Evolutionary conservation across 352 stramenopile genomes (phyloP), one percentile per base, ranked within the genome.

Genomic region (Phytophthora tubulina): DNA sequence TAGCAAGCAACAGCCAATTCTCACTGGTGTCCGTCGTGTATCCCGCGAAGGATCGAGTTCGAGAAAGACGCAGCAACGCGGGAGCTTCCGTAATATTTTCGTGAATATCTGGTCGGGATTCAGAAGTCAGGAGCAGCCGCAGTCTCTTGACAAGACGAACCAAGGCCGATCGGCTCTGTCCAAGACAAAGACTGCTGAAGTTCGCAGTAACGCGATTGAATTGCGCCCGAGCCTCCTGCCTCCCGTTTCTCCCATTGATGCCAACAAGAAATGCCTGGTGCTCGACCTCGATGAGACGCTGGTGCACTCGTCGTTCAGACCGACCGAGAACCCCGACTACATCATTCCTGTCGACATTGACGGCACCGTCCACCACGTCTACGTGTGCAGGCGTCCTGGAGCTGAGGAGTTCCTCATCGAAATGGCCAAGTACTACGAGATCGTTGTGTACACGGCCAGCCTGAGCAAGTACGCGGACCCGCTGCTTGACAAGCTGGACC

Each of bases 401-500:
- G 96, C 98, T 5, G 95, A 99, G 58, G 84, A 98, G 65, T 99
- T 99, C 78, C 86, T 99, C 10, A 49, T 96, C 4, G 86, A 98
- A 69, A 97, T 99, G 89, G 88, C 95, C 14, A 97, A 99, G 70
- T 72, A 97, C 71, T 99, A 99, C 77, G 97, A 99, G 81, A 97
- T 99, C 67, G 93, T 99, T 11, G 87, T 99, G 30, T 99, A 99
- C 84, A 99, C 97, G 4, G 98, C 98, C 10, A 98, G 88, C 79
- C 82, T 99, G n/a, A 98, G 95, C 78, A 99, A 90, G 79, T 99
- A 99, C 76, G 98, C 98, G 5, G 95, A 99, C 76, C 97, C 97
- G 14, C 80, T 99, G 14, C 83, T 99, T 0, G 97, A 99, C 82
- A 81, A 97, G 48, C 86, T 99, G 17, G 97, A 99, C 80, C 90